A percentile compares a stretch with the other conserved stretches of the same genome.
Evolutionary conservation across 140 eudicot species (phyloP).

Genomic region (Flaveria floridana): DNA sequence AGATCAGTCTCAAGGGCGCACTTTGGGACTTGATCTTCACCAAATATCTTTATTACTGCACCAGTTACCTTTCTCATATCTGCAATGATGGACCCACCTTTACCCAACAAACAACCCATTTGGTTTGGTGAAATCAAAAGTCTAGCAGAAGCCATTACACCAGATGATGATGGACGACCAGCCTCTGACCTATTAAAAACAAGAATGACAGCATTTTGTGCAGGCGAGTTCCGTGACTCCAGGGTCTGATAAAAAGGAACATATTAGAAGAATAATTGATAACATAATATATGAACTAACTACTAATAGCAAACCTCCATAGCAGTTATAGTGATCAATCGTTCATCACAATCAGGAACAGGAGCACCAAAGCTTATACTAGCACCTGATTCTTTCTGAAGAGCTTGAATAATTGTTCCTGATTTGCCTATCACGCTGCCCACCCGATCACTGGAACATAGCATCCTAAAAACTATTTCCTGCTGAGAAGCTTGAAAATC

Average conservation of each 20-base stretch:
- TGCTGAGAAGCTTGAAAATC: conserved; percentile 39
- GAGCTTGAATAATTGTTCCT: conserved; percentile 53
- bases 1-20: conserved; percentile 59
- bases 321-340: conserved; percentile 59
- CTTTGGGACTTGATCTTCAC: conserved; percentile 62
- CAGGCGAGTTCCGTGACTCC: conserved; percentile 63
- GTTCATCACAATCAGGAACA: conserved; percentile 59
- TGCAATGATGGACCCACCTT: conserved; percentile 75
- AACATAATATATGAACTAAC: background rate
- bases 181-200: conserved; percentile 51
- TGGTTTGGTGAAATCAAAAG: conserved; percentile 57
- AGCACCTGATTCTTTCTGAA: conserved; percentile 69
- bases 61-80: conserved; percentile 84
- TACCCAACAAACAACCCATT: conserved; percentile 88
- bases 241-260: conserved; percentile 38
- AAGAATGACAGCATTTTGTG: conserved; percentile 64
- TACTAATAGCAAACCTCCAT: conserved; percentile 56
- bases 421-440: conserved; percentile 77
- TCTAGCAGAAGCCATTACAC: conserved; percentile 45
- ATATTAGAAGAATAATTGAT: background rate
- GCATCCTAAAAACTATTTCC: conserved; percentile 62
- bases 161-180: conserved; percentile 39
- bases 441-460: conserved; percentile 59
- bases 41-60: conserved; percentile 53
- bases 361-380: conserved; percentile 44